phyloP scores from a whole-genome alignment of 352 stramenopile species.

The Plasmopara viticola region DNA sequence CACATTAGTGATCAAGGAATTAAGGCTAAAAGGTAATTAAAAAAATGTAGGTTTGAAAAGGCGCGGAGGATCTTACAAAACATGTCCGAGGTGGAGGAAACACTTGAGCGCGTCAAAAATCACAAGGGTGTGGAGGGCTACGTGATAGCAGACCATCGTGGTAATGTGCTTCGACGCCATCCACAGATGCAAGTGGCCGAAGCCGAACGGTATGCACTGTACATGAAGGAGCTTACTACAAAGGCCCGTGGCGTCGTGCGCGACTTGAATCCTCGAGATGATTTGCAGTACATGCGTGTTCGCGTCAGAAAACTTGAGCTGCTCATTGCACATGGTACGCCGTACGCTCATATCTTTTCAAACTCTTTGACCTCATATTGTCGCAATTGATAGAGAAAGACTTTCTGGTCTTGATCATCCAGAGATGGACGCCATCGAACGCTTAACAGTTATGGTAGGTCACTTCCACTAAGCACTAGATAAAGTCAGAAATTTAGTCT shows the following conservation, averaged over 20 bases:
- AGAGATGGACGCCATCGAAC: slow-evolving; percentile 81
- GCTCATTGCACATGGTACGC: slow-evolving; percentile 86
- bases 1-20: too few relatives aligned
- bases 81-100: slow-evolving; percentile 92
- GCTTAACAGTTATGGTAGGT: slow-evolving; percentile 5
- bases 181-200: slow-evolving; percentile 86
- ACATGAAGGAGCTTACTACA: slow-evolving; percentile 88
- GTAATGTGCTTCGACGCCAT: slow-evolving; percentile 85
- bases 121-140: slow-evolving; percentile 93
- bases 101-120: slow-evolving; percentile 92
- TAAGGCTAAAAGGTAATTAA: too few relatives aligned
- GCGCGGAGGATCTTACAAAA: not conserved
- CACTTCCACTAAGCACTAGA: too few relatives aligned
- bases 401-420: slow-evolving; percentile 92
- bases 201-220: slow-evolving; percentile 88
- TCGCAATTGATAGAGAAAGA: slow-evolving; percentile 63
- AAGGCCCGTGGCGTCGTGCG: slow-evolving; percentile 89
- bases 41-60: not conserved
- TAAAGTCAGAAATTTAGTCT: too few relatives aligned
- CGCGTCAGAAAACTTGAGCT: slow-evolving; percentile 91
- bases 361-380: not conserved
- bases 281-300: slow-evolving; percentile 91
- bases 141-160: slow-evolving; percentile 90
- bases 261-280: slow-evolving; percentile 93
- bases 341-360: not conserved